Base-by-base conservation (phyloP, 1,284 basidiomycete species). In the Sutorius eximius region DNA sequence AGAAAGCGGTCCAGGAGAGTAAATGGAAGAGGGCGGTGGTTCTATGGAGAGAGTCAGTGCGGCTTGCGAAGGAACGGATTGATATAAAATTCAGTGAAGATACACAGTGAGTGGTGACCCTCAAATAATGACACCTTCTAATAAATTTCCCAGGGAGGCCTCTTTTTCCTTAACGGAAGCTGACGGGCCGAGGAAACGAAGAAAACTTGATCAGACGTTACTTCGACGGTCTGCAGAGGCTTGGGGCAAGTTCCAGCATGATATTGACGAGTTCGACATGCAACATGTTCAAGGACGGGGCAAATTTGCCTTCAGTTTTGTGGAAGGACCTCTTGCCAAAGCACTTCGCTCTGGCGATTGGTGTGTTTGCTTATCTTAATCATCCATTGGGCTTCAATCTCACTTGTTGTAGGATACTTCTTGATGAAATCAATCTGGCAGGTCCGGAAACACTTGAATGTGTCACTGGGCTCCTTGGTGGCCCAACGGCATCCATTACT, bases 401-500 rank as follows among this genome's bases (percentile, higher is more conserved):
- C 52, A 58, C 45, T 27, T 15, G 37, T 50, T 34, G 6, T 52
- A 95, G 92, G 92, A 84, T 99, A 37, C 76, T 99, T 22, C 84
- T 99, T 5, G 97, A 99, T 65, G 97, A 99, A 74, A 87, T 99
- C 72, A 99, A 99, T 68, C 77, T 99, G 22, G 95, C 96, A 1
- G 93, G 91, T 44, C 79, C 95, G 32, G 97, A 99, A 75, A 98
- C 96, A 0, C 79, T 99, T 45, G 97, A 99, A 73, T 95, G 92
- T 50, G 85, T 99, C 33, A 86, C 95, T 2, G 83, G 87, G 18
- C 80, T 99, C 16, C 81, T 99, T 7, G 90, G 92, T 63, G 85
- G 88, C n/a, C 83, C 92, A 0, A 86, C 82, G 9, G 86, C 93
- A 1, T 98, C 95, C 1, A 87, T 99, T 55, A 93, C 95, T 0